Conservation (phyloP, 2,329 filamentous ascomycete species). For the Botrytis paeoniae region DNA sequence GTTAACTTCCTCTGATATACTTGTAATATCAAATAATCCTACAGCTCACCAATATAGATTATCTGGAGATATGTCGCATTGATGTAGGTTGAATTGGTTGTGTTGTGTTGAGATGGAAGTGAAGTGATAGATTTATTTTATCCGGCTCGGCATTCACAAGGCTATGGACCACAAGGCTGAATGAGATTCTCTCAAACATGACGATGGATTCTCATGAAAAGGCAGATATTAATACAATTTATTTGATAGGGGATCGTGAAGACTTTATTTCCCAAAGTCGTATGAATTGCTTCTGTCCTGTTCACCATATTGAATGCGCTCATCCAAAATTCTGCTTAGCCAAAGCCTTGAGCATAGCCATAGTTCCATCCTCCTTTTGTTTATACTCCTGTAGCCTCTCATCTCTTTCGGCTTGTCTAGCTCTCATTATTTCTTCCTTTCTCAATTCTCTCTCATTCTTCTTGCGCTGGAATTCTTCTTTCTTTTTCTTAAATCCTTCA, state of each 20-base stretch:
- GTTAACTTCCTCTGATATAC: background rate
- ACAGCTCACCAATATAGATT: background rate
- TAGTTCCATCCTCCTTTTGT: constrained; percentile 78
- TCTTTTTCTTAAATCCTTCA: constrained; percentile 66
- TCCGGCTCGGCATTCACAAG: constrained; percentile 6
- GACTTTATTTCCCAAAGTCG: background rate
- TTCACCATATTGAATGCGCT: constrained; percentile 1
- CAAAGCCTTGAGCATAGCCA: constrained; percentile 75
- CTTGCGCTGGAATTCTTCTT: constrained; percentile 63
- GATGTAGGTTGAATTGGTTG: background rate
- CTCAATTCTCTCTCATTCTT: constrained; percentile 83
- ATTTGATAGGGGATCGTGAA: no score
- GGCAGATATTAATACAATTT: background rate
- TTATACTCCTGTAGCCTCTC: constrained; percentile 67
- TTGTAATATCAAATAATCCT: background rate
- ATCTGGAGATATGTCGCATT: background rate
- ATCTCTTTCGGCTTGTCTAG: constrained; percentile 74
- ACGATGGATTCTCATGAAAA: background rate
- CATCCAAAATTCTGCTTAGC: constrained; percentile 74
- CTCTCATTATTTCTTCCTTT: constrained; percentile 75
- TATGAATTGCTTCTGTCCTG: background rate
- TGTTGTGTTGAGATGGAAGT: background rate
- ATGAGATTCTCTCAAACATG: background rate
- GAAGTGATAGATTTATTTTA: constrained; percentile 2
- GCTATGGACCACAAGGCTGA: constrained; percentile 9